Evolutionary conservation across 2,329 filamentous ascomycete species (phyloP).

Genomic region (Piedraia hortae): DNA sequence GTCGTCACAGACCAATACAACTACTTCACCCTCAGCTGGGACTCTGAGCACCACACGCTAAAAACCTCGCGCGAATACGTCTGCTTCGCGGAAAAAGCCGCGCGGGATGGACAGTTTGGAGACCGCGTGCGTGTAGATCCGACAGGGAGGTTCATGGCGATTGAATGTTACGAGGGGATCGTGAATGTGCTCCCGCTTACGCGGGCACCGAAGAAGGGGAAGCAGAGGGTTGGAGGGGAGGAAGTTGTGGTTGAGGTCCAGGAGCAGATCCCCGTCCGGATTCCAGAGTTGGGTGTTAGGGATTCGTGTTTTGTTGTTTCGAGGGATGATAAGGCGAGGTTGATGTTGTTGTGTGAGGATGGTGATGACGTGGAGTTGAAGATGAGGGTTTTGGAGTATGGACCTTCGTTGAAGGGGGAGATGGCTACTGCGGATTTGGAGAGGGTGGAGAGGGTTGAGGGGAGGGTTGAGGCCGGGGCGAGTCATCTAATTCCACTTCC

Average conservation of each 20-base stretch:
- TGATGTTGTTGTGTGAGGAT: constrained; percentile 40
- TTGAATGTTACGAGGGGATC: constrained; percentile 42
- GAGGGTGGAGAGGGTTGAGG: constrained; percentile 18
- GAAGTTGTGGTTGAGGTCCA: constrained; percentile 28
- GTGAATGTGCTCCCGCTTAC: constrained; percentile 35
- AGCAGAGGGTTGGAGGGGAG: constrained; percentile 15
- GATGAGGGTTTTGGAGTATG: constrained; percentile 27
- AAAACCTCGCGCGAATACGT: constrained; percentile 30
- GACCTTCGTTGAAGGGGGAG: constrained; percentile 18
- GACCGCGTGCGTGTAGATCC: constrained; percentile 69
- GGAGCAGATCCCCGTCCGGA: constrained; percentile 31
- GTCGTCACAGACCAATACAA: constrained; percentile 71
- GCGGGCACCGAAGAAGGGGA: constrained; percentile 24
- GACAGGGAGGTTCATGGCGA: constrained; percentile 36
- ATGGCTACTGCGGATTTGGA: constrained; percentile 24
- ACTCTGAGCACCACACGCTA: constrained; percentile 26
- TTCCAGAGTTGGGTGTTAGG: constrained; percentile 38
- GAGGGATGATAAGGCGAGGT: constrained; percentile 13
- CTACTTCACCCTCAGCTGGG: constrained; percentile 79
- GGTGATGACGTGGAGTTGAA: constrained; percentile 26
- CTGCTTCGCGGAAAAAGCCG: constrained; percentile 31
- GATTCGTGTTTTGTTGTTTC: constrained; percentile 38
- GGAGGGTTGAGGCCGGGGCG: constrained; percentile 30
- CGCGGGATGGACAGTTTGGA: constrained; percentile 51
- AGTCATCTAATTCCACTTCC: constrained; percentile 34